A percentile compares a stretch with the other conserved stretches of the same genome.
Evolutionary conservation across 495 filamentous ascomycete species (phyloP).

Genomic region (Collariella sp.): DNA sequence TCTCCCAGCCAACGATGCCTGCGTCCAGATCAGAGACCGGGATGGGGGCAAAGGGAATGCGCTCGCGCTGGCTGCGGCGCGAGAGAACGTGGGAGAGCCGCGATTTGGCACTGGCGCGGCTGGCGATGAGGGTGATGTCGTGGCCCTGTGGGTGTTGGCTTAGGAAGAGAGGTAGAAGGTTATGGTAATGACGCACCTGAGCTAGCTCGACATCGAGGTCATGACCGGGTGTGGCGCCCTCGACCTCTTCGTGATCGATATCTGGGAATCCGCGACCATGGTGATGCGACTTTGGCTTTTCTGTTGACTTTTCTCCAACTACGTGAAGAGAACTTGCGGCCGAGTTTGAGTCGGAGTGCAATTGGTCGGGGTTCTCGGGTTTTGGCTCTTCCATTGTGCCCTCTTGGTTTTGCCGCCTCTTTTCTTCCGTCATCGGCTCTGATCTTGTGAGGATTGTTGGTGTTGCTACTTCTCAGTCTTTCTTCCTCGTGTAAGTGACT

Average conservation of each 20-base stretch:
- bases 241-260: constrained; percentile 14
- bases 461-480: neutral
- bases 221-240: constrained; percentile 13
- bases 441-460: neutral
- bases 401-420: neutral
- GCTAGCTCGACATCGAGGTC: constrained; percentile 21
- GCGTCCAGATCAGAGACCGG: constrained; percentile 39
- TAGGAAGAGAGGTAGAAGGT: neutral
- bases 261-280: constrained; percentile 1
- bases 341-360: neutral
- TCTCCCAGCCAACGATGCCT: constrained; percentile 51
- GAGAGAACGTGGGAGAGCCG: constrained; percentile 19
- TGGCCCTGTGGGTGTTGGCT: neutral
- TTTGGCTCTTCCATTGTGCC: neutral
- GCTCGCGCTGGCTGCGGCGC: constrained; percentile 15
- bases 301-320: neutral
- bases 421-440: neutral
- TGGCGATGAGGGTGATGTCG: constrained; percentile 9
- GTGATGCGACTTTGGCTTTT: neutral
- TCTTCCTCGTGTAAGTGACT: neutral
- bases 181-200: constrained; percentile 4
- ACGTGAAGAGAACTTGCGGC: neutral
- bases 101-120: constrained; percentile 14
- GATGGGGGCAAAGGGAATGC: constrained; percentile 22
- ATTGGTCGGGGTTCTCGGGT: neutral